Base-by-base conservation (phyloP, 768 basidiomycete genomes). In the Psilocybe sp. region DNA sequence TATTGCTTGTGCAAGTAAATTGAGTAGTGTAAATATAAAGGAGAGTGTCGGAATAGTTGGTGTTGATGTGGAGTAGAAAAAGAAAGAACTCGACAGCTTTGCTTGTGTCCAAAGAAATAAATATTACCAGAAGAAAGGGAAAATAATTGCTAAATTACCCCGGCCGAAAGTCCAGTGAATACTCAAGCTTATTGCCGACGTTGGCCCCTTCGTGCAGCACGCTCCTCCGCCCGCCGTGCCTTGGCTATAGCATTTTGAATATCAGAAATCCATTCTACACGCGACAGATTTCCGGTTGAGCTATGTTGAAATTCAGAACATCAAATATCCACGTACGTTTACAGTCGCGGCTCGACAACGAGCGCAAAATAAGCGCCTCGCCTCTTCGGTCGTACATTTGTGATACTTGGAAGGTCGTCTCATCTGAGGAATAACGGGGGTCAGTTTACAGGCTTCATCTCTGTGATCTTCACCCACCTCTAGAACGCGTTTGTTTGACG, bases 361-460 rank as follows among this genome's bases (percentile, higher is more conserved):
- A 82, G 37, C 79, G 78, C 46, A 92, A 66, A 14, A 69, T 67
- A 39, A 93, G 77, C 5, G 75, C 75, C 50, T 92, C 87, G 1
- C 88, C 89, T 32, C 89, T 89, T 41, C 87, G 77, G 34, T 84
- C 82, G 64, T 87, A 88, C 2, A 82, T 75, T 47, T 89, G 68
- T 12, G 75, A 71, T 11, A 94, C 65, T 48, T 82, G 78, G 72
- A 95, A 85, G 3, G 76, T 64, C n/a, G 75, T 58, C 61, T 89
- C 84, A 56, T 92, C 90, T 90, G 51, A 11, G n/a, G n/a, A n/a
- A n/a, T n/a, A n/a, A n/a, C n/a, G n/a, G n/a, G n/a, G n/a, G n/a
- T n/a, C n/a, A n/a, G n/a, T n/a, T n/a, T 33, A 49, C 33, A 32
- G 33, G 23, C 40, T 52, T 16, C 37, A 31, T 6, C 2, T 28